phyloP scores from a whole-genome alignment of 176 grass and related monocot genomes.

The Triticum monococcum region DNA sequence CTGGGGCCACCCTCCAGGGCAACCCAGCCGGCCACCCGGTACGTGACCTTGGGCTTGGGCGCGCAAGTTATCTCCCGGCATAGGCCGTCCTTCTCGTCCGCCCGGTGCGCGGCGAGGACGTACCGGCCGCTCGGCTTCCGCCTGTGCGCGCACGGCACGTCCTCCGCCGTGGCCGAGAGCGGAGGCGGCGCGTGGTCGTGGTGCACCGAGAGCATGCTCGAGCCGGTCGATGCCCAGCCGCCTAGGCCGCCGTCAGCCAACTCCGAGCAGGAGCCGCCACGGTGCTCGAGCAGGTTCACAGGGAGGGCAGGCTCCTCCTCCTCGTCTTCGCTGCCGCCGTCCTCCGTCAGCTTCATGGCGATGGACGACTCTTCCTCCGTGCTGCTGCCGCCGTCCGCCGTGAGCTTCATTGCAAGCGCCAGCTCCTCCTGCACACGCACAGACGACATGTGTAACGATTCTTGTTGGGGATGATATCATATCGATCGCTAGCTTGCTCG shows the following conservation, averaged over 20 bases:
- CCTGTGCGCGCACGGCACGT: neutral
- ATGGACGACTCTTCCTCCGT: conserved; percentile 13
- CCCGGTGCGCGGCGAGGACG: conserved; percentile 37
- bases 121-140: conserved; percentile 45
- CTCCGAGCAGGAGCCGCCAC: neutral
- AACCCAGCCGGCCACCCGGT: conserved; percentile 62
- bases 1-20: neutral
- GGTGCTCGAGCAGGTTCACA: conserved; percentile 36
- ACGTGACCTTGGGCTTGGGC: conserved; percentile 42
- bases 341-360: neutral
- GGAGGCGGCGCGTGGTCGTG: conserved; percentile 16
- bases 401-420: neutral
- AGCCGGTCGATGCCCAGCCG: conserved; percentile 48
- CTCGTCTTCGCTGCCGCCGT: conserved; percentile 3
- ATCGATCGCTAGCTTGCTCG: neutral
- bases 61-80: conserved; percentile 19
- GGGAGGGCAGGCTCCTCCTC: conserved; percentile 19
- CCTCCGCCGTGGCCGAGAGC: neutral
- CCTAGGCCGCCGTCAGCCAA: conserved; percentile 32
- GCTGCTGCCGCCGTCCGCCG: neutral
- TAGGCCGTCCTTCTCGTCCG: conserved; percentile 49
- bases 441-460: conserved; percentile 6
- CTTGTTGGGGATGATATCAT: neutral
- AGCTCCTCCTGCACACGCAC: neutral
- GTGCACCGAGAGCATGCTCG: conserved; percentile 34